Evolutionary conservation across 768 basidiomycete genomes (phyloP).

Genomic region (Serendipita sp.): DNA sequence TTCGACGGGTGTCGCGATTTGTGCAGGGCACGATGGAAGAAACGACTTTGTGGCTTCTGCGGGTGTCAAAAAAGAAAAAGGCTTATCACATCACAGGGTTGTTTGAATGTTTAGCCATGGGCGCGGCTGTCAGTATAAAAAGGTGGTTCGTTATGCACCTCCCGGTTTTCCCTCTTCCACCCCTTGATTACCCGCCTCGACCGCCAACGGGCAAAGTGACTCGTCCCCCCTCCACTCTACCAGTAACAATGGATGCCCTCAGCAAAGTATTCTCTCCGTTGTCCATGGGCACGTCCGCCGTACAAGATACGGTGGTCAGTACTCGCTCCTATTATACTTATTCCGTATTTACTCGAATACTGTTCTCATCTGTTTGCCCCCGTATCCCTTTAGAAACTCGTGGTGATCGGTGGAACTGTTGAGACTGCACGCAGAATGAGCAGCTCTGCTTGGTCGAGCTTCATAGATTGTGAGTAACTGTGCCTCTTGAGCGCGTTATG

Average conservation of each 20-base stretch:
- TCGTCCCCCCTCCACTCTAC: neutral
- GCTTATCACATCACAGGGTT: no score
- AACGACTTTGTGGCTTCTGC: no score
- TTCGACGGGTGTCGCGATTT: no score
- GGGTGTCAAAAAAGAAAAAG: no score
- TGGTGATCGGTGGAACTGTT: slow-evolving; percentile 79
- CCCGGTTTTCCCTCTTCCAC: neutral
- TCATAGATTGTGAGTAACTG: slow-evolving; percentile 56
- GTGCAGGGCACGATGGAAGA: no score
- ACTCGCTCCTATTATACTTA: neutral
- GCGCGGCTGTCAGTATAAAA: no score
- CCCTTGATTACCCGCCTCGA: neutral
- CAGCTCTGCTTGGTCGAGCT: slow-evolving; percentile 77
- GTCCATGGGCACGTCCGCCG: slow-evolving; percentile 46
- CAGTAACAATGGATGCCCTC: slow-evolving; percentile 43
- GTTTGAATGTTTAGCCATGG: no score
- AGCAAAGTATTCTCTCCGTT: slow-evolving; percentile 59
- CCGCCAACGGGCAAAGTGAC: neutral
- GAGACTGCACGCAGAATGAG: slow-evolving; percentile 72
- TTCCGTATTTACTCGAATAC: neutral
- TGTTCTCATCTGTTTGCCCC: neutral
- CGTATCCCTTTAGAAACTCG: slow-evolving; percentile 46
- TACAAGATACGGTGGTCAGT: slow-evolving; percentile 66
- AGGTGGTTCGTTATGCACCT: no score
- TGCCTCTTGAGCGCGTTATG: neutral